Evolutionary conservation across 2,329 filamentous ascomycete species (phyloP), one percentile per base, ranked within the genome.

Genomic region (Passalora sequoiae): DNA sequence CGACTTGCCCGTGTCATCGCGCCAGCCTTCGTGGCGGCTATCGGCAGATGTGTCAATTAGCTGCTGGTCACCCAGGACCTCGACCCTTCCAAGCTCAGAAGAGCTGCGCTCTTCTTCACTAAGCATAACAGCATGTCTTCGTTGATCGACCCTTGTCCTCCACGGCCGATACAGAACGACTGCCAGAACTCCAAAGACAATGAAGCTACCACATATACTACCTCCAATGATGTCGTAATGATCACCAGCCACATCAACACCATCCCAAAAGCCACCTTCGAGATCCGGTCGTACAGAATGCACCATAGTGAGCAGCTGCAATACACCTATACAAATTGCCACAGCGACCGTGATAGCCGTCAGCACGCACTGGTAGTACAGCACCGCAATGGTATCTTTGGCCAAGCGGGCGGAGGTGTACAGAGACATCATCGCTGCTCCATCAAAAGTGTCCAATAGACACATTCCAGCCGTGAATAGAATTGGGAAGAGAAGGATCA

Each of bases 391-490:
- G 1, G 77, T 77, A 59, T 97, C 89, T 44, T 84, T 74, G 0
- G 86, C 81, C 35, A 94, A 82, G 21, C 84, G 69, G 9, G 79
- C 86, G 28, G 83, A 85, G 0, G 89, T 89, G 66, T 98, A 97
- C 1, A 97, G 73, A 1, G 84, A 83, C 79, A 95, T 89, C 89
- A 97, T 97, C 15, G 96, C 74, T 1, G 91, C 91, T 17, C 91
- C 91, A 57, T 97, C 92, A 0, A 83, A 84, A 0, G 89, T 96
- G 66, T 97, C 92, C 4, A 97, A 72, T 16, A 97, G 75, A 64
- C 89, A 96, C 92, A 98, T 97, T 46, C 88, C 92, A 1, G 85
- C 87, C 0, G 91, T 96, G 59, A 97, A 97, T 1, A 97, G 70
- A 1, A 91, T 65, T 0, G 92, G 92, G 46, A 96, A 95, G 39